Percentiles rank a stretch among this genome's conserved stretches.
Conservation (phyloP, 2,329 filamentous ascomycete species). For the Pyrenochaeta sp. region DNA sequence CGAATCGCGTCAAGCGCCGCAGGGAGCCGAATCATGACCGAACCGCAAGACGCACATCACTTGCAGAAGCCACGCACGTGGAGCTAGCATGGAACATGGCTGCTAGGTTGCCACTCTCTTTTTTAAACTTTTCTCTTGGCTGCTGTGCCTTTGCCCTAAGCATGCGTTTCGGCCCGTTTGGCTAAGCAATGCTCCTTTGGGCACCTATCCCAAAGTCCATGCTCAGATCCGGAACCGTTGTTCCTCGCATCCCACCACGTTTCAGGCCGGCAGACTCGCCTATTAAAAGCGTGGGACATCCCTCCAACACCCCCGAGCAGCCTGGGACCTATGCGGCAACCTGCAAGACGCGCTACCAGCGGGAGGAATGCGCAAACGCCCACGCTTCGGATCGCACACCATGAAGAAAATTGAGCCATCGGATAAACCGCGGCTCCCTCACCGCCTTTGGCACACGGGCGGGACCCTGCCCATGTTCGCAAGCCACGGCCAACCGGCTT, state of each 20-base stretch:
- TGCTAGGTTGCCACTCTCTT: slow-evolving; percentile 40
- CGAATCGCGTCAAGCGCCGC: slow-evolving; percentile 27
- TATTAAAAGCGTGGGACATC: background rate
- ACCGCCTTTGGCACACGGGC: slow-evolving; percentile 28
- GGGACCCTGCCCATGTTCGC: slow-evolving; percentile 5
- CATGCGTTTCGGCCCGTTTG: background rate
- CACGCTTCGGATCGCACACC: slow-evolving; percentile 23
- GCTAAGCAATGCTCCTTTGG: background rate
- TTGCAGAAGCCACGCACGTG: slow-evolving; percentile 23
- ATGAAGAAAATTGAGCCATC: slow-evolving; percentile 31
- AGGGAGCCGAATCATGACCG: slow-evolving; percentile 39
- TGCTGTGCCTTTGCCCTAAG: background rate
- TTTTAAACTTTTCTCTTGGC: slow-evolving; percentile 31
- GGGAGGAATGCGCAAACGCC: slow-evolving; percentile 15
- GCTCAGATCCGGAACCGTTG: background rate
- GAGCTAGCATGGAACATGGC: slow-evolving; percentile 27
- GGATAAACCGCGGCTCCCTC: slow-evolving; percentile 27
- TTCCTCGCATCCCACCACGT: background rate
- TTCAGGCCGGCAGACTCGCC: background rate
- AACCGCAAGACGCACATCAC: slow-evolving; percentile 32
- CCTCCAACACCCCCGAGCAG: slow-evolving; percentile 2
- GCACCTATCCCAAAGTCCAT: background rate
- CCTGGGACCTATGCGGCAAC: background rate
- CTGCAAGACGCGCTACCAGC: background rate
- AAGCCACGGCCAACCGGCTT: slow-evolving; percentile 15